Evolutionary conservation across 192 early-diverging fungal genomes (phyloP), one percentile per base, ranked within the genome.

Genomic region (Backusella australiensis): DNA sequence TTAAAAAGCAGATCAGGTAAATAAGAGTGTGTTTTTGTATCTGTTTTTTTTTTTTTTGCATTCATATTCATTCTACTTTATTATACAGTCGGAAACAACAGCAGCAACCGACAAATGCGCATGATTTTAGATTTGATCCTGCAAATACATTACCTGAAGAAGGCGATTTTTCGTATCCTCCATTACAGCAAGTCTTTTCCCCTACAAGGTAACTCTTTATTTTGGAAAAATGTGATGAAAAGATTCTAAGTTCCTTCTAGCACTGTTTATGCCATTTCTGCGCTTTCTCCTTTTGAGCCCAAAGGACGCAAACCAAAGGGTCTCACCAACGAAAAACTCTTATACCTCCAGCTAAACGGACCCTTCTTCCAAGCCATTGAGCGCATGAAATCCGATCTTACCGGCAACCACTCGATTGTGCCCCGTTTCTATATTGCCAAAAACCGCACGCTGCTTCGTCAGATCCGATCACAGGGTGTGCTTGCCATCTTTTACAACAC

Each of bases 381-480:
- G 34, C 59, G 72, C 3, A 79, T 79, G 78, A 79, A 79, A 74
- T 35, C 41, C n/a, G 65, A 68, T 9, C 52, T 67, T 3, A n/a
- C 15, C 0, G 78, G 67, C 0, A 71, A 79, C 23, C 78, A 79
- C 14, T 70, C 78, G 1, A 74, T 79, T 6, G 73, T 80, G 0
- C 78, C 82, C 8, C 78, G 82, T 1, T 76, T 83, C 15, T 83
- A 78, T 15, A 80, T 83, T 75, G 75, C 78, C 4, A 80, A 80
- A 53, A 83, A 83, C 63, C 82, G 82, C 14, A 83, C 82, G 0
- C 53, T 83, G 21, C 67, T 83, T 8, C 80, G 76, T 19, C 78
- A 79, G 49, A 73, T 79, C 15, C 41, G 72, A 53, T 73, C 78
- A 0, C 78, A 79, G 26, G 78, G 78, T 2, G 73, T 79, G 1